Evolutionary conservation across 257 asterid genomes (phyloP).

Genomic region (Parsonsia alboflavescens): DNA sequence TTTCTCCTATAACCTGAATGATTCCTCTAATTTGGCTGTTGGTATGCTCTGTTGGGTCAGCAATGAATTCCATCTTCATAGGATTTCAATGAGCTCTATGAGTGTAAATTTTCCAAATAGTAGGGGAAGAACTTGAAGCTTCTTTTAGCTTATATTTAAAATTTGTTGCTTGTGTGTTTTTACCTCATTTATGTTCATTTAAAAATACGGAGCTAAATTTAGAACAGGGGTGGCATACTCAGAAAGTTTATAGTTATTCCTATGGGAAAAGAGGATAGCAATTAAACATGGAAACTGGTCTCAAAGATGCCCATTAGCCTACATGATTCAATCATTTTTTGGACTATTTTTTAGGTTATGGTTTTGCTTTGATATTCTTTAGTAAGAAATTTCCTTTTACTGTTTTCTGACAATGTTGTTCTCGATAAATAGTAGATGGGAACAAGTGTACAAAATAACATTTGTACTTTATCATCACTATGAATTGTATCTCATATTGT

Average conservation of each 20-base stretch:
- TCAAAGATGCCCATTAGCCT: background rate
- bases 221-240: background rate
- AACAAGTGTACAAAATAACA: background rate
- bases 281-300: background rate
- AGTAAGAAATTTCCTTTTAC: no score
- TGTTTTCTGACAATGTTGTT: background rate
- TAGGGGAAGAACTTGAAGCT: background rate
- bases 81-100: no score
- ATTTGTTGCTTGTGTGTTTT: background rate
- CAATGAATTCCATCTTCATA: no score
- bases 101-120: background rate
- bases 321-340: background rate
- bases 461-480: background rate
- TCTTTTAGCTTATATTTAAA: background rate
- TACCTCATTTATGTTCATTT: background rate
- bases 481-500: background rate
- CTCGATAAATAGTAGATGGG: background rate
- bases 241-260: background rate
- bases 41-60: no score
- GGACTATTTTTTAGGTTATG: background rate
- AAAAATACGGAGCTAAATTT: background rate
- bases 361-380: background rate
- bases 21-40: background rate
- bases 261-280: background rate
- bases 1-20: background rate